phyloP scores from a whole-genome alignment of 2,329 filamentous ascomycete species.

The Ophiostoma angusticollis region DNA sequence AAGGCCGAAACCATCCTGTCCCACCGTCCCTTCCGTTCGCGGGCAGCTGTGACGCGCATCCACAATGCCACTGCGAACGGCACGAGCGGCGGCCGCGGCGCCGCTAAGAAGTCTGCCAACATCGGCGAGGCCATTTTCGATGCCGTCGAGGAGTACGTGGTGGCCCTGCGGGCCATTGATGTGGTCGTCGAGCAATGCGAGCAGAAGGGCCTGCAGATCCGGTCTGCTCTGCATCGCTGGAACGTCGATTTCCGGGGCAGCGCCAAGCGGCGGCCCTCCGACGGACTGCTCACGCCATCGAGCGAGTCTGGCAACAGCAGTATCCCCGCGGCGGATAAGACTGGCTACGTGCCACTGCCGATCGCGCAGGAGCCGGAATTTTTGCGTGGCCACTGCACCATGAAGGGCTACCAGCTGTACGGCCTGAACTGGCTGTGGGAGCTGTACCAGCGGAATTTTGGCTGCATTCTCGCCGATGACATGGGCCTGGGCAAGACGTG shows the following conservation, averaged over 20 bases:
- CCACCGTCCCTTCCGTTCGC: slow-evolving; percentile 57
- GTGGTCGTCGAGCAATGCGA: slow-evolving; percentile 68
- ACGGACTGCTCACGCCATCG: slow-evolving; percentile 25
- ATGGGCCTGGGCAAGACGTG: slow-evolving; percentile 97
- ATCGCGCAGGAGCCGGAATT: slow-evolving; percentile 54
- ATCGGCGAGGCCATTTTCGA: slow-evolving; percentile 41
- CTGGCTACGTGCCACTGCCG: slow-evolving; percentile 25
- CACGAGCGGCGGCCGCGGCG: slow-evolving; percentile 16
- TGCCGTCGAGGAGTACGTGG: slow-evolving; percentile 56
- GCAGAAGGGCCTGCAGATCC: slow-evolving; percentile 47
- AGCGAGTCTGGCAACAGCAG: slow-evolving; percentile 18
- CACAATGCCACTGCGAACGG: slow-evolving; percentile 30
- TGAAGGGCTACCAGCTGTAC: slow-evolving; percentile 91
- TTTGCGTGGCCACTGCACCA: slow-evolving; percentile 61
- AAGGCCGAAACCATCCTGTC: slow-evolving; percentile 57
- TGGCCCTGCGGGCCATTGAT: slow-evolving; percentile 72
- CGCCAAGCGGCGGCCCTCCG: slow-evolving; percentile 12
- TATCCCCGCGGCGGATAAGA: slow-evolving; percentile 13
- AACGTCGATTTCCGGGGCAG: slow-evolving; percentile 35
- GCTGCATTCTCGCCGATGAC: slow-evolving; percentile 89
- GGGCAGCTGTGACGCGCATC: slow-evolving; percentile 55
- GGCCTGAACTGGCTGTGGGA: slow-evolving; percentile 90
- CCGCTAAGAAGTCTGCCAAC: slow-evolving; percentile 33
- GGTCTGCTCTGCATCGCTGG: slow-evolving; percentile 33
- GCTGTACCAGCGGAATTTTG: slow-evolving; percentile 65